Evolutionary conservation across 2,329 filamentous ascomycete genomes (phyloP).

Genomic region (Septoria linicola): DNA sequence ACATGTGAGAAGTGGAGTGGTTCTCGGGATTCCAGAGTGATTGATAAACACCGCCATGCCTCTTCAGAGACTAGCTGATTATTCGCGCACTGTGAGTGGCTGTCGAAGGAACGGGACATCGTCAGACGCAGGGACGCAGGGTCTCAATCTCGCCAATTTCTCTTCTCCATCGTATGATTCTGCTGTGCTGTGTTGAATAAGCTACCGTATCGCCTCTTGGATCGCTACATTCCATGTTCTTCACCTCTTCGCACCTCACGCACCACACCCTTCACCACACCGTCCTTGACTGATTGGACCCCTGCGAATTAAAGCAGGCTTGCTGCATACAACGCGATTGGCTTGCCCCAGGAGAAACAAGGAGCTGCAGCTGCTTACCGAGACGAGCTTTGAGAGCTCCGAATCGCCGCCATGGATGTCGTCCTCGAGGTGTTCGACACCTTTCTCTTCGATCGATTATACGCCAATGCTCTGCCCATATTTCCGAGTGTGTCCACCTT

Average conservation of each 20-base stretch:
- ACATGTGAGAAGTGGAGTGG: constrained; percentile 16
- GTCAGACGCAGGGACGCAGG: no score
- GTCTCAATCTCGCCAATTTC: no score
- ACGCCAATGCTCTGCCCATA: constrained; percentile 67
- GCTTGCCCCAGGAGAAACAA: constrained; percentile 1
- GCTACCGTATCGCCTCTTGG: no score
- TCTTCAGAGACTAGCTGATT: not conserved
- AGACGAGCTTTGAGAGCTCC: constrained; percentile 11
- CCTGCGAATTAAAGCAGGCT: not conserved
- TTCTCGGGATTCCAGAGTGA: no score
- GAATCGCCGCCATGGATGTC: constrained; percentile 70
- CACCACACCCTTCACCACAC: not conserved
- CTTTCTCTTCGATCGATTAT: constrained; percentile 75
- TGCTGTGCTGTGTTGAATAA: no score
- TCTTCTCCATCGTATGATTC: no score
- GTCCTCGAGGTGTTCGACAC: constrained; percentile 83
- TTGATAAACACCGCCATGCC: constrained; percentile 1
- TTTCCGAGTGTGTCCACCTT: constrained; percentile 53
- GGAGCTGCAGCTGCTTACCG: not conserved
- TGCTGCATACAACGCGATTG: constrained; percentile 1
- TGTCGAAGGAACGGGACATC: no score
- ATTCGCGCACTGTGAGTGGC: not conserved
- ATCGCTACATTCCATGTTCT: not conserved
- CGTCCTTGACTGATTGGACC: not conserved
- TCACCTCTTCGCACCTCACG: not conserved